These are phyloP conservation scores for Austropuccinia psidii DNA, from an alignment of 1,284 basidiomycete species.

Conservation along the genomic window DNA sequence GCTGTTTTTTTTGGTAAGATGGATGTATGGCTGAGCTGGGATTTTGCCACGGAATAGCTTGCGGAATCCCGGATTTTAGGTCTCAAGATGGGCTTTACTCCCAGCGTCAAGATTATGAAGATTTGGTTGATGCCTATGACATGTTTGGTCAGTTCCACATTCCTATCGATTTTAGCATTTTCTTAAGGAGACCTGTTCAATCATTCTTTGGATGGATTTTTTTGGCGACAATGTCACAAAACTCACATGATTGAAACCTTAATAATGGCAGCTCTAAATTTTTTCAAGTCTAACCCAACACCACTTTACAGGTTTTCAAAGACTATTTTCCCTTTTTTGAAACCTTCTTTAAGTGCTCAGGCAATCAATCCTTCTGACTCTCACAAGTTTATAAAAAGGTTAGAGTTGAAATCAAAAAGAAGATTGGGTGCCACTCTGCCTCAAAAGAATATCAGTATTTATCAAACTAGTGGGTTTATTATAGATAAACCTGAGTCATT, in stretches of 20 bases:
- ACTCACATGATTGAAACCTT: no score
- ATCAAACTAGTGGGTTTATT: slow-evolving; percentile 18
- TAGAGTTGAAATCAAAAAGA: slow-evolving; percentile 72
- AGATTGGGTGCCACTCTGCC: not conserved
- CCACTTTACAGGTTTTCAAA: slow-evolving; percentile 58
- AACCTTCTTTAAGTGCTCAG: not conserved
- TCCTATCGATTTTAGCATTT: not conserved
- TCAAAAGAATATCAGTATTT: slow-evolving; percentile 13
- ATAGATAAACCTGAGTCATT: slow-evolving; percentile 5
- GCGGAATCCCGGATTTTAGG: slow-evolving; percentile 64
- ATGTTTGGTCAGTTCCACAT: slow-evolving; percentile 69
- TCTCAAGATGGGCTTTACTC: slow-evolving; percentile 78
- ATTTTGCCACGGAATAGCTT: slow-evolving; percentile 38
- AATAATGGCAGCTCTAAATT: slow-evolving; percentile 86
- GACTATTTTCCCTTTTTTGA: slow-evolving; percentile 54
- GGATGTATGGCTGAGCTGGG: no score
- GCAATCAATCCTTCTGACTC: slow-evolving; percentile 69
- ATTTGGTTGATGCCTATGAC: slow-evolving; percentile 75
- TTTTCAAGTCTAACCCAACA: slow-evolving; percentile 74
- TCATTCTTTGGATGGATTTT: no score
- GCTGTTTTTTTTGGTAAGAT: slow-evolving; percentile 18
- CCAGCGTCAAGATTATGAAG: slow-evolving; percentile 59
- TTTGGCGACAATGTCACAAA: no score
- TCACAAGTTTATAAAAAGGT: slow-evolving; percentile 81
- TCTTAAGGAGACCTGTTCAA: not conserved